A percentile compares a stretch with the other conserved stretches of the same genome.
Evolutionary conservation across 2,329 filamentous ascomycete species (phyloP).

Genomic region (Sarocladium brachiariae): DNA sequence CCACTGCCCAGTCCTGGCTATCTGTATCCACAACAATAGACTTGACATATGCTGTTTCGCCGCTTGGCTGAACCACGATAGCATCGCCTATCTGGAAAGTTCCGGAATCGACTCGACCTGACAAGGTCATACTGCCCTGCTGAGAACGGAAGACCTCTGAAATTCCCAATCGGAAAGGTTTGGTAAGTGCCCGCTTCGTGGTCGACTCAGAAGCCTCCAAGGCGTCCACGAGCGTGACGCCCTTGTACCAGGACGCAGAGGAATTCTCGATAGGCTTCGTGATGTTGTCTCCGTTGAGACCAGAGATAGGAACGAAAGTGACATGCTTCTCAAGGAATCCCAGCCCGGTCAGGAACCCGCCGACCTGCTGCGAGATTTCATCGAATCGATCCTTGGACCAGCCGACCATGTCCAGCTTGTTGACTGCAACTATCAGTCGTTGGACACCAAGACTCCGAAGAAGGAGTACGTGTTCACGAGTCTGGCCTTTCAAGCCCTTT

Average conservation of each 20-base stretch:
- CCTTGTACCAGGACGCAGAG: constrained; percentile 70
- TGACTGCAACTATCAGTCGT: constrained; percentile 81
- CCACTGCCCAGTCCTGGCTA: constrained; percentile 79
- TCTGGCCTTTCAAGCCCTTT: constrained; percentile 87
- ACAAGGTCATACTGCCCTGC: constrained; percentile 75
- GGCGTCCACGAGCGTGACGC: constrained; percentile 72
- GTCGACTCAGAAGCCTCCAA: constrained; percentile 76
- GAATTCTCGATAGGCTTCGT: constrained; percentile 48
- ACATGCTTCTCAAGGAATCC: constrained; percentile 79
- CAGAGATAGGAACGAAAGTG: constrained; percentile 83
- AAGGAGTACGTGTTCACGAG: constrained; percentile 84
- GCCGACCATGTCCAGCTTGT: constrained; percentile 82
- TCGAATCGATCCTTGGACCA: constrained; percentile 82
- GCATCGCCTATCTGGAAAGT: constrained; percentile 78
- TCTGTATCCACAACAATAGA: constrained; percentile 71
- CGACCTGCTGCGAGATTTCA: constrained; percentile 77
- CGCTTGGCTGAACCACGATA: constrained; percentile 72
- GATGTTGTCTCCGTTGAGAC: constrained; percentile 83
- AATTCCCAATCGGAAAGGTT: constrained; percentile 79
- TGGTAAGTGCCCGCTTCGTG: constrained; percentile 58
- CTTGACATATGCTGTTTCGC: constrained; percentile 75
- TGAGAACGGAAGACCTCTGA: constrained; percentile 79
- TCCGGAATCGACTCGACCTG: constrained; percentile 79
- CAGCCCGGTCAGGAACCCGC: constrained; percentile 72
- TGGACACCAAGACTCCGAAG: constrained; percentile 88